These are phyloP conservation scores for Aureobasidium sp. DNA, from an alignment of 2,329 filamentous ascomycete species.

Conservation along the genomic window DNA sequence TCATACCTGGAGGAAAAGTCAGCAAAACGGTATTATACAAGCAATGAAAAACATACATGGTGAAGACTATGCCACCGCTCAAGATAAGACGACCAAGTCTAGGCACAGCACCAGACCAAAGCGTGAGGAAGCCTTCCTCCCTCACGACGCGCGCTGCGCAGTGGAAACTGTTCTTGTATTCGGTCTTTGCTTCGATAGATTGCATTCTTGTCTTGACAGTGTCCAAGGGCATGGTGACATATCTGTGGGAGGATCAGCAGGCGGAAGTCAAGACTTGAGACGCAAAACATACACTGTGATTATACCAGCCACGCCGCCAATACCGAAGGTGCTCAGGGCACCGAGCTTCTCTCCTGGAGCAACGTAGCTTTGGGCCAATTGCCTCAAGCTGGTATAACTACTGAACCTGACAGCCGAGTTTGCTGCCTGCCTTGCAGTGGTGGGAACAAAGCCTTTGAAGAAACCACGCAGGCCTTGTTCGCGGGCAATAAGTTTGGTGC, in stretches of 20 bases:
- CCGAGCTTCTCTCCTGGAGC: constrained; percentile 93
- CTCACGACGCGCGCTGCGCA: constrained; percentile 78
- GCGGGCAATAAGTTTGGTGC: constrained; percentile 73
- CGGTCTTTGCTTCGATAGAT: constrained; percentile 71
- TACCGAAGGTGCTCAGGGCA: constrained; percentile 76
- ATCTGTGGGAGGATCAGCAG: constrained; percentile 11
- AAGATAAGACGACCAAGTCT: constrained; percentile 75
- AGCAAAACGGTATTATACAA: constrained; percentile 13
- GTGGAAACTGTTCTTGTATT: constrained; percentile 81
- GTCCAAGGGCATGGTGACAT: constrained; percentile 63
- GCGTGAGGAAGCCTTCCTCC: constrained; percentile 79
- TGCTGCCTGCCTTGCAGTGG: constrained; percentile 86
- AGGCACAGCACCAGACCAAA: constrained; percentile 91
- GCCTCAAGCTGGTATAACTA: constrained; percentile 79
- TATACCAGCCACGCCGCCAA: constrained; percentile 79
- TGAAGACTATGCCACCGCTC: constrained; percentile 95
- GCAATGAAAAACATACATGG: constrained; percentile 52
- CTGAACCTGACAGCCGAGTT: constrained; percentile 90
- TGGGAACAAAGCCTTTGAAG: constrained; percentile 94
- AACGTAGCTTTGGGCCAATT: constrained; percentile 85
- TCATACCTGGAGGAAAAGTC: constrained; percentile 56
- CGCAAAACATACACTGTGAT: constrained; percentile 70
- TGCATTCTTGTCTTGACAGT: constrained; percentile 98
- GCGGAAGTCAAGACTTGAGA: neutral
- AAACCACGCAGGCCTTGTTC: constrained; percentile 87